Base-by-base conservation (phyloP, 1,284 basidiomycete genomes). In the Malassezia brasiliensis region DNA sequence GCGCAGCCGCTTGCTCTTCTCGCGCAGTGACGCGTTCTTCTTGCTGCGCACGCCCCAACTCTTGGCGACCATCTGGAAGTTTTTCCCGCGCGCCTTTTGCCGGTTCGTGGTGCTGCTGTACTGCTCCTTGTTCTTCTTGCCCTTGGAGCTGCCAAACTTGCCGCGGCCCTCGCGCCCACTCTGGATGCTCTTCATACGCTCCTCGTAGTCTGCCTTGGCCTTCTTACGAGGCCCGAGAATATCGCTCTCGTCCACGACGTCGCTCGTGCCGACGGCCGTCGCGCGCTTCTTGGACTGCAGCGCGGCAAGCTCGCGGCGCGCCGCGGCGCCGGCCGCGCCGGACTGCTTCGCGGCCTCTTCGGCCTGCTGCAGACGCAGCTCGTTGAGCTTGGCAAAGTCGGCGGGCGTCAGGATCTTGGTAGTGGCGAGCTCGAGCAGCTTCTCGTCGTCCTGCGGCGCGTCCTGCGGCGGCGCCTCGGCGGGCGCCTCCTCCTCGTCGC, bases 361-460 rank as follows among this genome's bases (percentile, higher is more conserved):
- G n/a, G 88, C 88, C 0, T 85, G 87, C 2, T 64, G 61, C 54
- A 90, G 81, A 8, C 86, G 85, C 9, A 98, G 83, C 67, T 96
- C 88, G 67, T 89, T 88, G 53, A 98, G 81, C 48, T 96, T 79
- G 0, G 88, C 88, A 75, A 96, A 98, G 77, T 99, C 93, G 28
- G 91, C 91, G 0, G 94, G 94, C 0, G 94, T 98, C 34, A 98
- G 83, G 69, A 99, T 98, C 88, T 91, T 89, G 28, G 85, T 86
- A 1, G 85, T 88, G 5, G 86, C 87, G 15, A 77, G 67, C 37
- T 62, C 65, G 8, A 74, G 71, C 45, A 73, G 61, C 38, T 53
- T 44, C 0, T 60, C 47, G 47, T 64, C 64, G 3, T 68, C 61
- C 20, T 77, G 64, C 32, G 58, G 53, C 14, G 62, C 62, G 36